These are phyloP conservation scores for Saccharomycopsis crataegensis DNA, from an alignment of 1,139 yeast genomes.

Conservation along the genomic window DNA sequence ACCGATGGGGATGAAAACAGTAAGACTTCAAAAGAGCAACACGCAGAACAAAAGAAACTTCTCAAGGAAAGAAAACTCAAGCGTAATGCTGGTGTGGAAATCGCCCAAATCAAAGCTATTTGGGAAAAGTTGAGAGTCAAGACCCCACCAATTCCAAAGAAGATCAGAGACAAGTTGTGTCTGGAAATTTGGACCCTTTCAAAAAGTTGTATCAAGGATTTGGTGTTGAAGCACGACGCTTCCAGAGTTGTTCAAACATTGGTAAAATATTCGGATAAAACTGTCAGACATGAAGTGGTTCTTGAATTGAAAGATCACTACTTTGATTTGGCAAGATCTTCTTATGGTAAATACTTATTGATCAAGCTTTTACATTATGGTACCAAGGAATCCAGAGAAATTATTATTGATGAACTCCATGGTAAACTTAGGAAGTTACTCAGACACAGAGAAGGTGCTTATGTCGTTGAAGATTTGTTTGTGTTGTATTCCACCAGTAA, in stretches of 20 bases:
- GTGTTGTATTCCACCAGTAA: slow-evolving; percentile 78
- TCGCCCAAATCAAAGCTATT: slow-evolving; percentile 73
- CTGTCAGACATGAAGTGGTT: slow-evolving; percentile 69
- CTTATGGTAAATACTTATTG: slow-evolving; percentile 87
- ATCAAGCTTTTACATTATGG: slow-evolving; percentile 92
- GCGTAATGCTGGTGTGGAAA: slow-evolving; percentile 79
- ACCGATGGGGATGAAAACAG: slow-evolving; percentile 22
- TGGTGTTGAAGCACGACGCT: slow-evolving; percentile 93
- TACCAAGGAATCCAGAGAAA: slow-evolving; percentile 65
- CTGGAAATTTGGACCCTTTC: slow-evolving; percentile 82
- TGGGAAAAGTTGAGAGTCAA: slow-evolving; percentile 93
- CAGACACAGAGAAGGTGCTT: slow-evolving; percentile 99
- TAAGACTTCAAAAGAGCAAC: slow-evolving; percentile 59
- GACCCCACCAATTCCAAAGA: slow-evolving; percentile 70
- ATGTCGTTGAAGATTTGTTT: slow-evolving; percentile 89
- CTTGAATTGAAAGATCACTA: slow-evolving; percentile 48
- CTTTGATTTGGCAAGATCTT: slow-evolving; percentile 79
- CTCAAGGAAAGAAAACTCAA: slow-evolving; percentile 78
- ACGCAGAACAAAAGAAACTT: slow-evolving; percentile 75
- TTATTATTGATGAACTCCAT: slow-evolving; percentile 76
- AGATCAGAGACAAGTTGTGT: slow-evolving; percentile 69
- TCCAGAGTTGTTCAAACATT: slow-evolving; percentile 93
- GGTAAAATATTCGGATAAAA: slow-evolving; percentile 76
- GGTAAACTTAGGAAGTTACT: slow-evolving; percentile 86
- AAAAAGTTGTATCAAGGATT: slow-evolving; percentile 68